phyloP scores from a whole-genome alignment of 805 yeast genomes.

The Spathaspora boniae region DNA sequence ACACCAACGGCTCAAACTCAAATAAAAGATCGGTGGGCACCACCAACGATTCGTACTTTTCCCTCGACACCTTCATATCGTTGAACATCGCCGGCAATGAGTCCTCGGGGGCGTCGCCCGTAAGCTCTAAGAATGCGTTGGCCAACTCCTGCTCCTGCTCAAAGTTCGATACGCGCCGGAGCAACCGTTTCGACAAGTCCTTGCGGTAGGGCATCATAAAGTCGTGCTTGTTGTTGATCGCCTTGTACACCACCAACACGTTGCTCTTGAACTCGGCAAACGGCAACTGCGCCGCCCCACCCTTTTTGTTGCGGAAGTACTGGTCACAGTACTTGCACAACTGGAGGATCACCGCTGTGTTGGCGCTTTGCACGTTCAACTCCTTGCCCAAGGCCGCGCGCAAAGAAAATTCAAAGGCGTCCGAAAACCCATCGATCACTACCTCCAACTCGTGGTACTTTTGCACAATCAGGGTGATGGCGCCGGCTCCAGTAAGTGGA shows the following conservation, averaged over 20 bases:
- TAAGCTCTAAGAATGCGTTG: slow-evolving; percentile 21
- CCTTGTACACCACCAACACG: slow-evolving; percentile 27
- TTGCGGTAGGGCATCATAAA: slow-evolving; percentile 28
- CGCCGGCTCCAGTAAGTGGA: slow-evolving; percentile 1
- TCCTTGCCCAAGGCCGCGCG: slow-evolving; percentile 23
- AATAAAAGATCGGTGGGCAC: slow-evolving; percentile 7
- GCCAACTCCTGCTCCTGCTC: slow-evolving; percentile 20
- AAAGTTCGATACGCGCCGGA: slow-evolving; percentile 19
- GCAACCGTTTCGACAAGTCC: slow-evolving; percentile 36
- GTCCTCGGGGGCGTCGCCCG: slow-evolving; percentile 31
- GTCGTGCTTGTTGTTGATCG: slow-evolving; percentile 29
- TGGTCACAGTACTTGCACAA: slow-evolving; percentile 32
- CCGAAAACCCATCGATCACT: too few relatives aligned
- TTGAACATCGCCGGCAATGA: slow-evolving; percentile 30
- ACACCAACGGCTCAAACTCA: slow-evolving; percentile 29
- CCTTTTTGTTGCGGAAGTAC: slow-evolving; percentile 19
- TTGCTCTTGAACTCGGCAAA: slow-evolving; percentile 16
- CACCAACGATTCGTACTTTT: slow-evolving; percentile 9
- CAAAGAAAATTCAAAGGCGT: slow-evolving; percentile 28
- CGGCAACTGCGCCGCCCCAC: slow-evolving; percentile 7
- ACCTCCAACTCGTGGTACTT: slow-evolving; percentile 12
- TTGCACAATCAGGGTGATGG: slow-evolving; percentile 10
- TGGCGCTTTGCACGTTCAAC: slow-evolving; percentile 14
- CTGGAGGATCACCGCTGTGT: slow-evolving; percentile 16
- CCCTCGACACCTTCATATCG: slow-evolving; percentile 20